Evolutionary conservation across 2,329 filamentous ascomycete genomes (phyloP), one percentile per base, ranked within the genome.

Genomic region (Microsporum audouinii): DNA sequence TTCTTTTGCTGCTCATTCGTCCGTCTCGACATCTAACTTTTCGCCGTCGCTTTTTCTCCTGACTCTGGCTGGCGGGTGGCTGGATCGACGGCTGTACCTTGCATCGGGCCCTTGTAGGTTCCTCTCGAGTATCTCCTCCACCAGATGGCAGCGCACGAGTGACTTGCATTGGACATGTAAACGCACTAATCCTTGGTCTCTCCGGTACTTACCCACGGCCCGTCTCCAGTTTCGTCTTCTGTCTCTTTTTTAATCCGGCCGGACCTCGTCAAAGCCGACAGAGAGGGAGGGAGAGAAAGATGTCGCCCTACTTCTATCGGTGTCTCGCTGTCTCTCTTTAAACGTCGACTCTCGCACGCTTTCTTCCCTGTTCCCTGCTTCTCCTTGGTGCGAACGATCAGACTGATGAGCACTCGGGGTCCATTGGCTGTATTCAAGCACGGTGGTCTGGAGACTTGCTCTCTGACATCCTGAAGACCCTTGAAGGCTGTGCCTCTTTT

Each of bases 401-500:
- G 49, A 38, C n/a, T 39, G 33, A 43, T 23, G 33, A 57, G 34
- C n/a, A 5, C 33, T 33, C 17, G 10, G n/a, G 10, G 34, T 17
- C 49, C 49, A 53, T 53, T 53, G 49, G 27, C n/a, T 29, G 31
- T 8, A 31, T 53, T 29, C 31, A 17, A 7, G 39, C 34, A 57
- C 55, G 10, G n/a, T 33, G 55, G 55, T 43, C 31, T 14, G 55
- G 34, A 17, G 27, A 17, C 34, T 39, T 29, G 33, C 14, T 31
- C 55, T 53, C 49, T 33, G 12, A 33, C 43, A 47, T 41, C 8
- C 39, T 49, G 8, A 3, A 36, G 10, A 43, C 39, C 39, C 14
- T 8, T 41, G 5, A 33, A 31, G 56, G 57, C 57, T 45, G 57
- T 59, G 57, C 38, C 57, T 59, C 47, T 58, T 59, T 59, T 27